phyloP scores from a whole-genome alignment of 1,139 yeast genomes.

The Candida glucosophila region DNA sequence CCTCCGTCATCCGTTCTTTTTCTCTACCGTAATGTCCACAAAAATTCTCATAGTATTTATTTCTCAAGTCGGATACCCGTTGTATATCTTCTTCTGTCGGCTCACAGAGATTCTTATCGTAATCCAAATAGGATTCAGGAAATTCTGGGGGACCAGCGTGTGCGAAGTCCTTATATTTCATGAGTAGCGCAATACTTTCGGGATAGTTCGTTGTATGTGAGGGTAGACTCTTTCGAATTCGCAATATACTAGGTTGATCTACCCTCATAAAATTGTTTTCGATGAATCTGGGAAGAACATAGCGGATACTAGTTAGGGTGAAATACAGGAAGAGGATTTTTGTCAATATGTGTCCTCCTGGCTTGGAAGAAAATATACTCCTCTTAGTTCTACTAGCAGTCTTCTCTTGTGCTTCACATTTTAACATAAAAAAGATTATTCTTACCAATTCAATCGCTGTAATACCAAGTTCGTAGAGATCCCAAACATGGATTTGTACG shows the following conservation, averaged over 20 bases:
- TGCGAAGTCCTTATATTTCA: constrained; percentile 7
- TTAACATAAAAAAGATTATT: constrained; percentile 6
- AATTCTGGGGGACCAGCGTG: constrained; percentile 25
- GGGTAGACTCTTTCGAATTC: constrained; percentile 8
- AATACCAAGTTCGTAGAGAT: no score
- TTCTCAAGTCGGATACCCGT: constrained; percentile 17
- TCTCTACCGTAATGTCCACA: constrained; percentile 34
- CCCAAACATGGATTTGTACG: constrained; percentile 1
- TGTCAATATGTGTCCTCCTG: constrained; percentile 1
- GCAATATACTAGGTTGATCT: constrained; percentile 7
- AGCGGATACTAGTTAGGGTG: no score
- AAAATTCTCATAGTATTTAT: constrained; percentile 29
- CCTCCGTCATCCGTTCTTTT: constrained; percentile 25
- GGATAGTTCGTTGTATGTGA: constrained; percentile 9
- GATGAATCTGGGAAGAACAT: background rate
- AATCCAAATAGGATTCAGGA: constrained; percentile 35
- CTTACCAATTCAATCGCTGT: constrained; percentile 2
- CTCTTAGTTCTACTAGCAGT: constrained; percentile 6
- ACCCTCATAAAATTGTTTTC: background rate
- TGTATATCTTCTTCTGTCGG: constrained; percentile 28
- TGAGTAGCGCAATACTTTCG: constrained; percentile 11
- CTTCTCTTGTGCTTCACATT: constrained; percentile 3
- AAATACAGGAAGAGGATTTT: background rate
- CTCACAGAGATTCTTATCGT: constrained; percentile 24
- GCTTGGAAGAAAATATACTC: no score